Base-by-base conservation (phyloP, 441 rosid genomes). In the Theobroma grandiflorum region DNA sequence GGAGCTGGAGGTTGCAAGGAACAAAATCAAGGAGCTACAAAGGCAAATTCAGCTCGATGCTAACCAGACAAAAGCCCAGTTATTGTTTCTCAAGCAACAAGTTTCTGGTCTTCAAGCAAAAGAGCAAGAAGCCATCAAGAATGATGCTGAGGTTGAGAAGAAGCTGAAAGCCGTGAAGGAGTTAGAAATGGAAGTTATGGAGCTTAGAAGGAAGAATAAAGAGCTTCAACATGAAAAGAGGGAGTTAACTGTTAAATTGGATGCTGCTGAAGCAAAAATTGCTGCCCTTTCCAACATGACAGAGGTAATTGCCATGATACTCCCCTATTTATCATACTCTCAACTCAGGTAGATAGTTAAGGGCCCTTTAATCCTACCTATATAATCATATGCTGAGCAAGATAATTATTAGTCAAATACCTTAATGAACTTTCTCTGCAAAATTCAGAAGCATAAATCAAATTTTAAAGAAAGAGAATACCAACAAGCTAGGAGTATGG, bases 171-270 rank as follows among this genome's bases (percentile, higher is more conserved):
- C 88, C 70, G 88, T 85, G 52, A 90, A 88, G 89, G 94, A 89
- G 47, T 77, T 96, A 78, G 98, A 96, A 87, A 89, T 92, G 12
- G 95, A 89, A 85, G 98, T 91, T 77, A 88, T 91, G 84, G 99
- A 95, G 83, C 98, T 96, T 77, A 96, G 88, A 87, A 95, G 99
- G 82, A 93, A 87, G 85, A 96, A 95, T 75, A 88, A 87, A 88
- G 99, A 96, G 79, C 98, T 95, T 86, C 98, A 96, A 86, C 90
- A 90, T 65, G 99, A 96, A 86, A 96, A 95, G 86, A 90, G 99
- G 86, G 96, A 92, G 83, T 77, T 96, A 81, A 88, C 87, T 38
- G 85, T 92, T 67, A 94, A 91, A 86, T 92, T 91, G 65, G 98
- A 94, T 84, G 90, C 98, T 78, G 95, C 96, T 11, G 93, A 95